Evolutionary conservation across 2,329 filamentous ascomycete genomes (phyloP).

Genomic region (Botryotinia globosa): DNA sequence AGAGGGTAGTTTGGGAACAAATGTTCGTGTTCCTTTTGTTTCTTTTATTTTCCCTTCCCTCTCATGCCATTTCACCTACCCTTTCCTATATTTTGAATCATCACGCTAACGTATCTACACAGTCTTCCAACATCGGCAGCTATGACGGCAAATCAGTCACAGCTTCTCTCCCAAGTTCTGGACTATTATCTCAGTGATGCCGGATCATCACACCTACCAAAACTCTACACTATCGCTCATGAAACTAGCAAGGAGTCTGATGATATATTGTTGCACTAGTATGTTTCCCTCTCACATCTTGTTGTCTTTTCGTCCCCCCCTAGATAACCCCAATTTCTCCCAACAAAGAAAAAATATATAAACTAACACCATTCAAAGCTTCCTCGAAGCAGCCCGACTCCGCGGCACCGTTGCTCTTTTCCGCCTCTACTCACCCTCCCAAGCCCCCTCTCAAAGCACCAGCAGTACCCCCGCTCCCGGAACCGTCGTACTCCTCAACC

Average conservation of each 20-base stretch:
- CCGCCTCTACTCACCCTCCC: constrained; percentile 40
- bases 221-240: constrained; percentile 59
- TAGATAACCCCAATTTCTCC: too few species aligned
- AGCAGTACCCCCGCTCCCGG: constrained; percentile 51
- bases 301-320: too few species aligned
- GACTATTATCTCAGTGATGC: constrained; percentile 67
- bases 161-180: constrained; percentile 69
- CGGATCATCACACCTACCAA: constrained; percentile 54
- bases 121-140: constrained; percentile 58
- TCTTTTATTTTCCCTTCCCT: background rate
- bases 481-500: constrained; percentile 62
- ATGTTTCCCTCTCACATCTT: constrained; percentile 7
- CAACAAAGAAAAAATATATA: background rate
- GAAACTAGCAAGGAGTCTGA: constrained; percentile 56
- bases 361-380: constrained; percentile 41
- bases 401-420: constrained; percentile 61
- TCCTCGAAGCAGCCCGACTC: constrained; percentile 68
- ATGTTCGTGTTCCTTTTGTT: constrained; percentile 27
- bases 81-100: background rate
- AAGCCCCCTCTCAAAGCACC: constrained; percentile 33
- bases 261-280: constrained; percentile 59
- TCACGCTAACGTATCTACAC: background rate
- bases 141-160: constrained; percentile 68
- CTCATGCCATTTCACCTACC: too few species aligned
- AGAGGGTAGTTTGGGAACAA: constrained; percentile 56